Evolutionary conservation across 306 rosid species (phyloP).

Genomic region (Cajanus cajan): DNA sequence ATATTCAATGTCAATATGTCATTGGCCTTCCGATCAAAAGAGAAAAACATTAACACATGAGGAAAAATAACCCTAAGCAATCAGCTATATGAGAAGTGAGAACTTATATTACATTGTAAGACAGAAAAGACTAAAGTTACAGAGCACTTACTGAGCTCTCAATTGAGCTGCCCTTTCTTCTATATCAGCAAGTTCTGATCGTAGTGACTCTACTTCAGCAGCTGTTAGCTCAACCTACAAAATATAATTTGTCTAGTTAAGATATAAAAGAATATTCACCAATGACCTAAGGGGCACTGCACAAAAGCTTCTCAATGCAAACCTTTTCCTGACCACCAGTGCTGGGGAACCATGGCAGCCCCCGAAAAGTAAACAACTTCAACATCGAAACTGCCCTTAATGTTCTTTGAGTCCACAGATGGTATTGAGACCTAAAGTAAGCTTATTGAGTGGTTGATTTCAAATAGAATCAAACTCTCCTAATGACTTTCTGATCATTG

Average conservation of each 20-base stretch:
- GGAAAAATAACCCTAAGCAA: background rate
- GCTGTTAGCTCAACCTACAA: slow-evolving; percentile 67
- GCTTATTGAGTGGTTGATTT: slow-evolving; percentile 35
- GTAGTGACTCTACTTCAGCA: slow-evolving; percentile 76
- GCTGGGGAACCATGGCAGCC: slow-evolving; percentile 56
- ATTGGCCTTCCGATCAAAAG: background rate
- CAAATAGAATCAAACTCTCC: slow-evolving; percentile 21
- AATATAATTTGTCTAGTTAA: slow-evolving; percentile 22
- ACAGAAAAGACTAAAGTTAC: background rate
- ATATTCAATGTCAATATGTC: background rate
- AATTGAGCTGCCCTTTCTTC: slow-evolving; percentile 90
- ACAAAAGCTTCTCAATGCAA: background rate
- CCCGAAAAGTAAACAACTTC: slow-evolving; percentile 57
- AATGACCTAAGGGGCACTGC: background rate
- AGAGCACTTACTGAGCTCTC: slow-evolving; percentile 74
- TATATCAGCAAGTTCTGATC: slow-evolving; percentile 70
- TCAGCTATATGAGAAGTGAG: background rate
- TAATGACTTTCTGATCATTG: background rate
- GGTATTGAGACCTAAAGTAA: slow-evolving; percentile 43
- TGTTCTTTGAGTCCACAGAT: slow-evolving; percentile 47
- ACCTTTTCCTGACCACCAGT: slow-evolving; percentile 70
- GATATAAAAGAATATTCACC: slow-evolving; percentile 17
- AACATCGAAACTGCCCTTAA: slow-evolving; percentile 60
- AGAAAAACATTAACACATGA: slow-evolving; percentile 2
- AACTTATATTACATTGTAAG: background rate